These are phyloP conservation scores for Colletotrichum plurivorum DNA, from an alignment of 2,329 filamentous ascomycete genomes.

Conservation along the genomic window DNA sequence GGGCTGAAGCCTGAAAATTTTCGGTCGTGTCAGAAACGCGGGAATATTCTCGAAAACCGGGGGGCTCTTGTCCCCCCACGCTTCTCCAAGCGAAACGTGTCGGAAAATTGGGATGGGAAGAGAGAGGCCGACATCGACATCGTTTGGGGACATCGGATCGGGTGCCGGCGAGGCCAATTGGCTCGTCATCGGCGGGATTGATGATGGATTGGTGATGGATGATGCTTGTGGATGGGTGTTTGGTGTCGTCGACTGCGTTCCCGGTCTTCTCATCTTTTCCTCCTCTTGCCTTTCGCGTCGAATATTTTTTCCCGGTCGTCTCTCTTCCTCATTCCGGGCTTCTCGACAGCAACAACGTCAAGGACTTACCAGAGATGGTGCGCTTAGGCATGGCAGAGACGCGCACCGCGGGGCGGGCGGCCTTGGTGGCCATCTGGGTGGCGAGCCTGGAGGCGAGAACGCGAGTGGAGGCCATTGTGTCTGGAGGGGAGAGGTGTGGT, in stretches of 20 bases:
- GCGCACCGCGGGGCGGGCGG: conserved; percentile 82
- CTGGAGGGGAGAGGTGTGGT: conserved; percentile 61
- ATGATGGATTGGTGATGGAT: conserved; percentile 32
- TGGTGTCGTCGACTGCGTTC: conserved; percentile 12
- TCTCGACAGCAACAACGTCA: conserved; percentile 9
- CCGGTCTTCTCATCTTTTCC: conserved; percentile 19
- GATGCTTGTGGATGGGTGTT: background rate
- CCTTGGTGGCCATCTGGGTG: conserved; percentile 81
- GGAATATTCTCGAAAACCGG: too few relatives aligned
- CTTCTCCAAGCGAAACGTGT: conserved; percentile 43
- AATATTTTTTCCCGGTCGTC: background rate
- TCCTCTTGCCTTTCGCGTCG: conserved; percentile 29
- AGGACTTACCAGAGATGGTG: conserved; percentile 79
- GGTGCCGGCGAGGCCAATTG: conserved; percentile 49
- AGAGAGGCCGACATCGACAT: conserved; percentile 25
- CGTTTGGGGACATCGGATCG: conserved; percentile 34
- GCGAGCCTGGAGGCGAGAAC: conserved; percentile 84
- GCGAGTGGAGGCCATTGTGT: conserved; percentile 85
- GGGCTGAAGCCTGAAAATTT: conserved; percentile 67
- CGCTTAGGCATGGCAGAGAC: conserved; percentile 79
- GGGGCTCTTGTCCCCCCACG: too few relatives aligned
- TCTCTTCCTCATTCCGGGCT: conserved; percentile 19
- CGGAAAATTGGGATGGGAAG: conserved; percentile 12
- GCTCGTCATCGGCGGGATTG: conserved; percentile 40
- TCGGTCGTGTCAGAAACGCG: conserved; percentile 50